A percentile compares a stretch with the other conserved stretches of the same genome.
Evolutionary conservation across 2,329 filamentous ascomycete genomes (phyloP).

Genomic region (Fusarium odoratissimum): DNA sequence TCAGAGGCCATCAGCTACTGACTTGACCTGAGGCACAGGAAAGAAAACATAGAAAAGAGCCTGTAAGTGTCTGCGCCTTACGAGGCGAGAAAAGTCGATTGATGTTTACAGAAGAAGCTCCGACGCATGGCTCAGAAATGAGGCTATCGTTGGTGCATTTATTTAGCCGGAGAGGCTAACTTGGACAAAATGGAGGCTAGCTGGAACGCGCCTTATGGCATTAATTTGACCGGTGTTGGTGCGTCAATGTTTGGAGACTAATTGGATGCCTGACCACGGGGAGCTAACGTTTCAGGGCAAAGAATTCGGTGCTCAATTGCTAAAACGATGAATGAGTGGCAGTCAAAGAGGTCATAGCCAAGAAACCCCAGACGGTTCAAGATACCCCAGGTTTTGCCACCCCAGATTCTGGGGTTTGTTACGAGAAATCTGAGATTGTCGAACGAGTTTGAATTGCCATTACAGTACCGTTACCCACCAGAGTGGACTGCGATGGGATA

Average conservation of each 20-base stretch:
- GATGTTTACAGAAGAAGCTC: neutral
- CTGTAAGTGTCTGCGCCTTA: neutral
- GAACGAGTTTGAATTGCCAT: neutral
- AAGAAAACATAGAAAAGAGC: neutral
- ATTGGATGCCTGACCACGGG: neutral
- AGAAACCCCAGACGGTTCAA: constrained; percentile 1
- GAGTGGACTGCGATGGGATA: neutral
- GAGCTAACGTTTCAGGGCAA: constrained; percentile 5
- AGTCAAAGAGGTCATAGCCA: constrained; percentile 4
- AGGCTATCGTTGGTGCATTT: constrained; percentile 3
- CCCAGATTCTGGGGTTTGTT: neutral
- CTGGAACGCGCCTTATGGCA: neutral
- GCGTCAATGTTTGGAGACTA: neutral
- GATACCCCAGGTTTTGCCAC: constrained; percentile 22
- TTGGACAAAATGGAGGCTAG: neutral
- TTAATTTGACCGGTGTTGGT: neutral
- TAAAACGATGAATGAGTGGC: neutral
- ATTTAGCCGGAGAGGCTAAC: constrained; percentile 17
- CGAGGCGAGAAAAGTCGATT: constrained; percentile 5
- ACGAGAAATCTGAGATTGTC: neutral
- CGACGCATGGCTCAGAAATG: neutral
- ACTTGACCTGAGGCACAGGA: neutral
- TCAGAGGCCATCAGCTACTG: neutral
- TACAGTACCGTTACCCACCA: neutral
- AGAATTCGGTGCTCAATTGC: neutral